Evolutionary conservation across 2,329 filamentous ascomycete genomes (phyloP).

Genomic region (Raffaelea deltoideospora): DNA sequence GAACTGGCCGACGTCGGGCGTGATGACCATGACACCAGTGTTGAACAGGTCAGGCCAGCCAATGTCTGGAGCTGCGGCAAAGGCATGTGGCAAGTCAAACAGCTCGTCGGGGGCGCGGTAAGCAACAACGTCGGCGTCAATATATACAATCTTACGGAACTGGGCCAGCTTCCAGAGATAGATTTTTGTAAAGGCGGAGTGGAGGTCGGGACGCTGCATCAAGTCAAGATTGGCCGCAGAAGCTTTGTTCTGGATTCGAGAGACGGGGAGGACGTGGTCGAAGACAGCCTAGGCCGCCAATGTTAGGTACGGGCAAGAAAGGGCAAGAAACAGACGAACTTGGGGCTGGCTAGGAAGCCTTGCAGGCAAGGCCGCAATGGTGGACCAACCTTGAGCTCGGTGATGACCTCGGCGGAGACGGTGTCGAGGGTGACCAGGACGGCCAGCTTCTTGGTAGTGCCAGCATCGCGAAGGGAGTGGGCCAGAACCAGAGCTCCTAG

Average conservation of each 20-base stretch:
- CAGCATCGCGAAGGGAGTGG: conserved; percentile 84
- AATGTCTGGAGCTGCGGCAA: conserved; percentile 75
- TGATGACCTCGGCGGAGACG: conserved; percentile 59
- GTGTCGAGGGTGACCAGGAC: conserved; percentile 71
- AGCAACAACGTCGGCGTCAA: conserved; percentile 89
- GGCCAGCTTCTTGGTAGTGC: conserved; percentile 72
- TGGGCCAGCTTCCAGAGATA: conserved; percentile 83
- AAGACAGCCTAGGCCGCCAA: conserved; percentile 65
- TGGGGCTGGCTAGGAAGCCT: not conserved
- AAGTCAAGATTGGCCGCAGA: conserved; percentile 66
- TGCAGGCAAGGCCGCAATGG: not conserved
- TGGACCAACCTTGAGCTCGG: conserved; percentile 55
- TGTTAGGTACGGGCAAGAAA: not conserved
- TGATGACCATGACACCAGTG: conserved; percentile 88
- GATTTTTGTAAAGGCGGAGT: conserved; percentile 93
- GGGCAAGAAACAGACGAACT: not conserved
- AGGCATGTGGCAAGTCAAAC: conserved; percentile 47
- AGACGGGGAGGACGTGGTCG: conserved; percentile 77
- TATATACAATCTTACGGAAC: conserved; percentile 83
- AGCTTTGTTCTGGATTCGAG: conserved; percentile 59
- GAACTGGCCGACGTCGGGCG: conserved; percentile 76
- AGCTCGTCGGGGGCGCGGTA: conserved; percentile 86
- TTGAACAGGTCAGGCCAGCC: conserved; percentile 99
- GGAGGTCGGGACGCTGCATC: conserved; percentile 81
- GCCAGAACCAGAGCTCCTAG: conserved; percentile 82